These are phyloP conservation scores for Craterostigma plantagineum DNA, from an alignment of 257 asterid species.

Conservation along the genomic window DNA sequence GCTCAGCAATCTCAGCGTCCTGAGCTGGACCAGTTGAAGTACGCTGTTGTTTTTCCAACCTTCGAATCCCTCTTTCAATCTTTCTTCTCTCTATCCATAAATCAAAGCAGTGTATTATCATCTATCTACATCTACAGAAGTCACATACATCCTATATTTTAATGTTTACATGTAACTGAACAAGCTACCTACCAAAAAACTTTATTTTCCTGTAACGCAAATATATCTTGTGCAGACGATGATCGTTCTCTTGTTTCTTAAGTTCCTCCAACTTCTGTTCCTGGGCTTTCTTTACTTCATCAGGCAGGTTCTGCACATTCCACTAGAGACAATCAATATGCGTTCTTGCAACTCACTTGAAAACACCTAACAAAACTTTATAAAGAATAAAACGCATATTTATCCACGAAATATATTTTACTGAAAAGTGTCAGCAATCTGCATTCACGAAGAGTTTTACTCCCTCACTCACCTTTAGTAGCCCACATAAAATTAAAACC, in stretches of 20 bases:
- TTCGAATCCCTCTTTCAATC: conserved; percentile 62
- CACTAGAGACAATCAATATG: background rate
- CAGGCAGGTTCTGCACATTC: conserved; percentile 50
- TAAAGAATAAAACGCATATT: background rate
- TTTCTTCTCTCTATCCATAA: conserved; percentile 74
- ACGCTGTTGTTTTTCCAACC: conserved; percentile 80
- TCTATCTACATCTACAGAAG: background rate
- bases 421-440: background rate
- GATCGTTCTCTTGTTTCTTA: conserved; percentile 68
- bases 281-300: conserved; percentile 56
- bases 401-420: background rate
- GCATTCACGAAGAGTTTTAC: background rate
- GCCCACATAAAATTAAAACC: background rate
- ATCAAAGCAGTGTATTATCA: conserved; percentile 2
- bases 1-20: conserved; percentile 48
- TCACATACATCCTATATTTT: background rate
- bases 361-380: background rate
- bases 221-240: conserved; percentile 53
- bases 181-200: conserved; percentile 49
- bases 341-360: background rate
- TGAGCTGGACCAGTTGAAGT: conserved; percentile 41
- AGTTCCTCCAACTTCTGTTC: conserved; percentile 68
- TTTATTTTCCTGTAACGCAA: conserved; percentile 57
- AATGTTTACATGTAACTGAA: background rate
- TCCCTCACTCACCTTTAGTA: too few relatives aligned